Conservation (phyloP, 257 asterid genomes). For the Solanum appendiculatum region DNA sequence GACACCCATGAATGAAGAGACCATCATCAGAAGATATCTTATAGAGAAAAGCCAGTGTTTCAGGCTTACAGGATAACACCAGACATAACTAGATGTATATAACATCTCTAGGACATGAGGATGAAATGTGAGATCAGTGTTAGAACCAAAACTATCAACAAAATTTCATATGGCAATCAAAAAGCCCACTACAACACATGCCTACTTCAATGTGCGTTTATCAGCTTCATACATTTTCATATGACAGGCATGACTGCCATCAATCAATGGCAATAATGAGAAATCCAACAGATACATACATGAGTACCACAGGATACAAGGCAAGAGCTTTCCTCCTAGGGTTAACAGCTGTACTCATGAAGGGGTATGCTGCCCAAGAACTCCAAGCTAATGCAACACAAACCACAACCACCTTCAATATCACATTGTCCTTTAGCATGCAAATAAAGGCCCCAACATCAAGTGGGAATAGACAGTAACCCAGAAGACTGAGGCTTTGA, state of each 20-base stretch:
- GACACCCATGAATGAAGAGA: background rate
- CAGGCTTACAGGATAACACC: background rate
- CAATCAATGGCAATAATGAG: conserved; percentile 85
- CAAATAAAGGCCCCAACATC: conserved; percentile 78
- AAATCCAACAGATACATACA: conserved; percentile 80
- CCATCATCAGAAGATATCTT: background rate
- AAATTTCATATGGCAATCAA: background rate
- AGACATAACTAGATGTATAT: background rate
- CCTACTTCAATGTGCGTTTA: background rate
- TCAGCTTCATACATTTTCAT: background rate
- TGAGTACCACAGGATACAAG: conserved; percentile 79
- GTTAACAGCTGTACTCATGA: conserved; percentile 88
- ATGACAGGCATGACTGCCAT: background rate
- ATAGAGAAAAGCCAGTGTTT: background rate
- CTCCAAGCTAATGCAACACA: conserved; percentile 85
- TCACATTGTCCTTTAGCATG: conserved; percentile 71
- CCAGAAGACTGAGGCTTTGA: conserved; percentile 91
- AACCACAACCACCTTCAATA: conserved; percentile 67
- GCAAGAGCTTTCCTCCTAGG: conserved; percentile 93
- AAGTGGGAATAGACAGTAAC: conserved; percentile 86
- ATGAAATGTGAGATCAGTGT: background rate
- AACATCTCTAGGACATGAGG: background rate
- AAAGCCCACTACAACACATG: background rate
- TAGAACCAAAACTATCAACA: background rate
- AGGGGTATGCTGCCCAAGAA: conserved; percentile 99